Evolutionary conservation across 2,329 filamentous ascomycete species (phyloP), one percentile per base, ranked within the genome.

Genomic region (Pseudopyricularia cyperi): DNA sequence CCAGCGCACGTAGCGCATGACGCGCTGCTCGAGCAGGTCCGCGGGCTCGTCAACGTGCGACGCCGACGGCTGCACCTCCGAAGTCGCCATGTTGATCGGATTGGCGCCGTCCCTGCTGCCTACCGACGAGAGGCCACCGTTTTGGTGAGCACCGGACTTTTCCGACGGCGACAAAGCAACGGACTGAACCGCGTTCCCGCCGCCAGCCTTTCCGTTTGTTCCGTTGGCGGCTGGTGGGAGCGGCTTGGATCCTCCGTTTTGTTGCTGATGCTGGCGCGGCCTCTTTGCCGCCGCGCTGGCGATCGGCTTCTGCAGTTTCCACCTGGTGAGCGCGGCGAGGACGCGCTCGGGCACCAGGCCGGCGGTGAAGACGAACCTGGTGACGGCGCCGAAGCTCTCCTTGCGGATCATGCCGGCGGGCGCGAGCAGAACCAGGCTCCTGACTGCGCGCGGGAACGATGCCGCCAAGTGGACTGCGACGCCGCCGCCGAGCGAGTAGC

Each of bases 401-500:
- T 72, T 65, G 42, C 77, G 70, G 57, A 95, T 79, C 46, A 95
- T 72, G 0, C 90, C 90, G 0, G 83, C 75, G 0, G 90, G 89
- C 0, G 89, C 88, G 42, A 96, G 75, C 6, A 95, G 76, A 11
- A 93, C 73, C 22, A 96, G 71, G 9, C 76, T 79, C 12, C 76
- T 74, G 14, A 95, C 74, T 52, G 91, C 70, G 48, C 77, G 63
- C 0, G 87, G 85, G 62, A 90, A 89, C 53, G 82, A 76, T 9
- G 79, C 79, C 7, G 87, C 80, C 62, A 94, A 91, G 55, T 83
- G 79, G 6, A 83, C 79, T 4, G 82, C 81, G 52, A 95, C 83
- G 51, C 85, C 87, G 47, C 89, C 89, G 53, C 89, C 89, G 1
- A 95, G 75, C 0, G 85, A 90, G 67, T 93, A 95, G 11, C 89